A percentile compares a stretch with the other conserved stretches of the same genome.
Evolutionary conservation across 768 basidiomycete species (phyloP).

Genomic region (Neoboletus brunneissimus): DNA sequence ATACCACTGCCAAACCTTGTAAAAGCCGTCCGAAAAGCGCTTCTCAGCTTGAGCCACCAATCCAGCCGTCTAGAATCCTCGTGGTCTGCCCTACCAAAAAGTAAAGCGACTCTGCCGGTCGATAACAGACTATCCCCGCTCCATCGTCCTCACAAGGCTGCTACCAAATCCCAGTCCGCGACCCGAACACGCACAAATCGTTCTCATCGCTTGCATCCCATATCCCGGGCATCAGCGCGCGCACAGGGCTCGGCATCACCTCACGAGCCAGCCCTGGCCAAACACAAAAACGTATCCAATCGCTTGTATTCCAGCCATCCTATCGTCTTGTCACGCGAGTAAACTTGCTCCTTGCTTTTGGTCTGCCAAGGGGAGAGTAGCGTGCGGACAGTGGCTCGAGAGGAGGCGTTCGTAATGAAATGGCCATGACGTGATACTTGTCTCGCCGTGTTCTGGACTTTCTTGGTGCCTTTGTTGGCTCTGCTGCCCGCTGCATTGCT

Average conservation of each 20-base stretch:
- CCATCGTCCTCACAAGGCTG: neutral
- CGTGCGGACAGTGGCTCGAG: neutral
- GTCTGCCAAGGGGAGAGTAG: neutral
- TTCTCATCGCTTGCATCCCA: neutral
- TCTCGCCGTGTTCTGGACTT: neutral
- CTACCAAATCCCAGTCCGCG: neutral
- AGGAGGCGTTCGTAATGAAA: neutral
- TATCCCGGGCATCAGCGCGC: neutral
- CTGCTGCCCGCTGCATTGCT: too few species aligned
- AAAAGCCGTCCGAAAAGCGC: slow-evolving; percentile 20
- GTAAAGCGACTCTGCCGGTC: too few species aligned
- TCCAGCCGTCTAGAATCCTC: slow-evolving; percentile 8
- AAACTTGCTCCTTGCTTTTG: too few species aligned
- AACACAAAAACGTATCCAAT: neutral
- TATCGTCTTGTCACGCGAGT: neutral
- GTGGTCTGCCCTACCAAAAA: slow-evolving; percentile 9
- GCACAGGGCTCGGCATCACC: neutral
- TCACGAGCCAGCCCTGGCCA: neutral
- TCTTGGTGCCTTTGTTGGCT: neutral
- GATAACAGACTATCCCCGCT: too few species aligned
- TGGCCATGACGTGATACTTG: neutral
- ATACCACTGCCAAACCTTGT: slow-evolving; percentile 25
- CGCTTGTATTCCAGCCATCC: slow-evolving; percentile 5
- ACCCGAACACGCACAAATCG: neutral
- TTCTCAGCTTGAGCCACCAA: slow-evolving; percentile 11